Conservation (phyloP, 352 stramenopile species). For the Aphanomyces stellatus region DNA sequence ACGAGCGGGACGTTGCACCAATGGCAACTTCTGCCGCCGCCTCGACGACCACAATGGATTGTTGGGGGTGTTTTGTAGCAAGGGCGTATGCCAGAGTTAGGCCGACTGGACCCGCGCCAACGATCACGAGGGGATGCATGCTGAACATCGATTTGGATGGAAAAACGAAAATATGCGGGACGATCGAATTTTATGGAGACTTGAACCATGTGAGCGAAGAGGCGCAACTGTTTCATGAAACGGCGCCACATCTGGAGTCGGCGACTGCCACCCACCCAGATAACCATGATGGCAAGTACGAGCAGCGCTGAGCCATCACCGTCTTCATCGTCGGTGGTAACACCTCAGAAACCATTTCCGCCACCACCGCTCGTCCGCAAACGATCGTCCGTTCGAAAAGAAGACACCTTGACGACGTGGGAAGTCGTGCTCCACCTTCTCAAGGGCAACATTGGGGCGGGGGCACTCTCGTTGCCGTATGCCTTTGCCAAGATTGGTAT, state of each 20-base stretch:
- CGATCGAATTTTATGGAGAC: no score
- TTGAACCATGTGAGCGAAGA: no score
- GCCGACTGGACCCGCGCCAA: background rate
- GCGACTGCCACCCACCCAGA: no score
- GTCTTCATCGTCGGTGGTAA: no score
- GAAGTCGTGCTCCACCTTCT: conserved; percentile 45
- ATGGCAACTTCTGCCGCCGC: background rate
- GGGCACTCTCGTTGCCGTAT: conserved; percentile 67
- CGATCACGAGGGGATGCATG: background rate
- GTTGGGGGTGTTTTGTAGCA: background rate
- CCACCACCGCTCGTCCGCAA: no score
- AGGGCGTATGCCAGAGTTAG: background rate
- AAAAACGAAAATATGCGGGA: background rate
- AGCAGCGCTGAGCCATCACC: no score
- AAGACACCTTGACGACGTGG: conserved; percentile 9
- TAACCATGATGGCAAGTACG: no score
- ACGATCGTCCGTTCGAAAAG: background rate
- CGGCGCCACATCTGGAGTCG: no score
- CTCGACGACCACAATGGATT: background rate
- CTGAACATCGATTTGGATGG: background rate
- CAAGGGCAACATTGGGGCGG: conserved; percentile 71
- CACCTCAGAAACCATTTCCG: no score
- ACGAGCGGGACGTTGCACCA: background rate
- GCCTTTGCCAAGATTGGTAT: conserved; percentile 69
- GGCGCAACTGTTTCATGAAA: no score